Conservation (phyloP, 2,329 filamentous ascomycete genomes). For the Basipetospora chlamydospora region DNA sequence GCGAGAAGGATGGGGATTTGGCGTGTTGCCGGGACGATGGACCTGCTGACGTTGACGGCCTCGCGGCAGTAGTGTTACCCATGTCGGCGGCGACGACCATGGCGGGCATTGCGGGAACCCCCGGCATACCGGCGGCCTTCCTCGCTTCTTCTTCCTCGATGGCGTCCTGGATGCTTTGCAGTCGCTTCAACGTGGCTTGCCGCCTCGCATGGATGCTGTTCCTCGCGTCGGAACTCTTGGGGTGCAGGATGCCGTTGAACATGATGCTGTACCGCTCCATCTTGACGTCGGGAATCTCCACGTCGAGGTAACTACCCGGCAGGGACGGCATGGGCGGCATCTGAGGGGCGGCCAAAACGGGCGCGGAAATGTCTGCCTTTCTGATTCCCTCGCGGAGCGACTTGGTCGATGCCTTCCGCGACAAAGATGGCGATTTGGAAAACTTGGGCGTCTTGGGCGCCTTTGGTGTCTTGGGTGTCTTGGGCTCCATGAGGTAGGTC, state of each 20-base stretch:
- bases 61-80: neutral
- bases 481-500: constrained; percentile 4
- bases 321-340: constrained; percentile 11
- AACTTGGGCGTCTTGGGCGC: neutral
- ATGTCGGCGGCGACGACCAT: neutral
- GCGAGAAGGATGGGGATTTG: constrained; percentile 27
- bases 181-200: constrained; percentile 42
- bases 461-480: constrained; percentile 7
- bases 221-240: constrained; percentile 9
- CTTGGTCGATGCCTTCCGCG: constrained; percentile 10
- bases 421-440: constrained; percentile 1
- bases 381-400: constrained; percentile 8
- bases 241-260: constrained; percentile 63
- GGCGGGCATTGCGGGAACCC: no score
- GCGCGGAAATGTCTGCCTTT: constrained; percentile 13
- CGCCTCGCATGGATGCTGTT: constrained; percentile 37
- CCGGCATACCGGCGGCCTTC: no score
- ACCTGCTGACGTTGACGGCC: no score
- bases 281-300: constrained; percentile 66
- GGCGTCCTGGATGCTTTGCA: constrained; percentile 36
- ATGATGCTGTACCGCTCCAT: constrained; percentile 90
- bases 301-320: constrained; percentile 38
- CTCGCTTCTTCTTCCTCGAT: constrained; percentile 7
- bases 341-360: constrained; percentile 4
- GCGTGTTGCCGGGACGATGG: constrained; percentile 1